phyloP scores from a whole-genome alignment of 352 stramenopile species.

The Phytophthora aleatoria region DNA sequence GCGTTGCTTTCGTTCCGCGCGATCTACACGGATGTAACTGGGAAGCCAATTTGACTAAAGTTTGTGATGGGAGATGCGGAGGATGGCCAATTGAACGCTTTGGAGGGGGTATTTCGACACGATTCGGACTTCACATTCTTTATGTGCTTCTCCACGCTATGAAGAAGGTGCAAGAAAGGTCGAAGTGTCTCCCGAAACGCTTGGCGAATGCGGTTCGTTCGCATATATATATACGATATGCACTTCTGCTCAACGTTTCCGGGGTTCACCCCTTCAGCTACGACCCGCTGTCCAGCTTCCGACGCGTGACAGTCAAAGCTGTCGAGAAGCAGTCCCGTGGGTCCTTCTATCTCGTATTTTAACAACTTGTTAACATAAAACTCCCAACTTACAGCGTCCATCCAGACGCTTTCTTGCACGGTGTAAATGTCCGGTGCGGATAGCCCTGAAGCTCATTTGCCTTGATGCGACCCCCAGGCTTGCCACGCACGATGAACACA shows the following conservation, averaged over 20 bases:
- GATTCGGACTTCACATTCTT: background rate
- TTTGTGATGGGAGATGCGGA: background rate
- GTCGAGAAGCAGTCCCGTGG: too few relatives aligned
- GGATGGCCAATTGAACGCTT: background rate
- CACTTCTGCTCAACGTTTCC: background rate
- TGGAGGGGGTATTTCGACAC: background rate
- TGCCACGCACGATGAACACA: too few relatives aligned
- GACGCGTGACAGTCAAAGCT: too few relatives aligned
- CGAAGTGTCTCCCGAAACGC: background rate
- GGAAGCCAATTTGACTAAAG: background rate
- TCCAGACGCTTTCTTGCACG: too few relatives aligned
- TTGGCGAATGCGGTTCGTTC: background rate
- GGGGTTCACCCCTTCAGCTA: background rate
- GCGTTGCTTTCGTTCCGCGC: background rate
- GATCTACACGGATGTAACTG: background rate
- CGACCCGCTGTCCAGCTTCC: too few relatives aligned
- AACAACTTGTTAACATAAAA: too few relatives aligned
- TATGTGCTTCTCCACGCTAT: background rate
- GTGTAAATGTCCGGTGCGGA: too few relatives aligned
- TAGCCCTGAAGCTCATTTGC: too few relatives aligned
- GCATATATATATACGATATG: background rate
- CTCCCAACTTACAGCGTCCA: too few relatives aligned
- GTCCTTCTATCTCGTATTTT: too few relatives aligned
- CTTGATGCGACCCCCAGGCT: too few relatives aligned
- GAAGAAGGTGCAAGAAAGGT: background rate